phyloP scores from a whole-genome alignment of 1,284 basidiomycete species.

The Chondrostereum purpureum region DNA sequence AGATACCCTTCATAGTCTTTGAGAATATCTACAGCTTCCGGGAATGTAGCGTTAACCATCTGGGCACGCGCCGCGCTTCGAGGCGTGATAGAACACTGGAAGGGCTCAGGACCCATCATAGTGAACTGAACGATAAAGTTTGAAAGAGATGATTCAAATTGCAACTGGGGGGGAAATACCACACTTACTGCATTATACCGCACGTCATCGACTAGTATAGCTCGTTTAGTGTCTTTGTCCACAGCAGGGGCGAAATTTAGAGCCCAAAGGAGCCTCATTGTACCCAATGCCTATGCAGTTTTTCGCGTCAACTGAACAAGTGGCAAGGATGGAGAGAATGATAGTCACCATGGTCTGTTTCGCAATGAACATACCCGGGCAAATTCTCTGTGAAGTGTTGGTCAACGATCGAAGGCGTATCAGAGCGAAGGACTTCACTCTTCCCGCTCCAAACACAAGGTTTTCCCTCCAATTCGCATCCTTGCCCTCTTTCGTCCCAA shows the following conservation, averaged over 20 bases:
- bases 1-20: conserved; percentile 5
- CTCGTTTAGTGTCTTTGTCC: background rate
- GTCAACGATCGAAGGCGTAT: no score
- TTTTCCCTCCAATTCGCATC: background rate
- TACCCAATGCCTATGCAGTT: background rate
- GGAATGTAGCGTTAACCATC: conserved; percentile 8
- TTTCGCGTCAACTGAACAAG: background rate
- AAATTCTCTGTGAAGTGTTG: no score
- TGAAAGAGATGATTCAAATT: background rate
- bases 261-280: conserved; percentile 1
- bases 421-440: no score
- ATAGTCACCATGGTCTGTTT: background rate
- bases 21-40: conserved; percentile 7
- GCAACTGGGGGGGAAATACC: no score
- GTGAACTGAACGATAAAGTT: conserved; percentile 8
- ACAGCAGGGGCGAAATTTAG: background rate
- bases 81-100: conserved; percentile 8
- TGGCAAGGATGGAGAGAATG: background rate
- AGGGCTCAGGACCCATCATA: conserved; percentile 7
- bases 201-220: background rate
- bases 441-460: background rate
- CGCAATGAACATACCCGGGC: background rate
- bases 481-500: conserved; percentile 4
- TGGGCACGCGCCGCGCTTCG: background rate
- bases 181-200: background rate